phyloP scores from a whole-genome alignment of 345 rosid genomes.

The Jatropha curcas region DNA sequence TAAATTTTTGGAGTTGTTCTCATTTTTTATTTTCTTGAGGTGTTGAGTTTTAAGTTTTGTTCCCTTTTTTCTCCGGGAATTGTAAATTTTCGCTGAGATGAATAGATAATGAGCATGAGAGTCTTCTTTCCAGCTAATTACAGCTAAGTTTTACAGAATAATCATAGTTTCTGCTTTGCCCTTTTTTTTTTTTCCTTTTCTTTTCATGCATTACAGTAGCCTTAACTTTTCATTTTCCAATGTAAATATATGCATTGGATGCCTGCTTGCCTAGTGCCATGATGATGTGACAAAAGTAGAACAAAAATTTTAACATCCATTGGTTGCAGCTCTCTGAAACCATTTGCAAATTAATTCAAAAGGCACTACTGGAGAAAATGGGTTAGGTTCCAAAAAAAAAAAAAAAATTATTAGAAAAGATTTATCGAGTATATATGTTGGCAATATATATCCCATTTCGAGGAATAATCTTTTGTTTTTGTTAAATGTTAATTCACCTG shows the following conservation, averaged over 20 bases:
- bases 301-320: too few species aligned
- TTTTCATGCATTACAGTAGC: background rate
- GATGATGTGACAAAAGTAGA: too few species aligned
- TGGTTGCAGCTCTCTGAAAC: background rate
- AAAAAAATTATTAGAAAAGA: too few species aligned
- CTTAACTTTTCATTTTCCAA: background rate
- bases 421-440: background rate
- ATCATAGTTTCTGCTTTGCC: background rate
- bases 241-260: too few species aligned
- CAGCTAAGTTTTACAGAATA: background rate
- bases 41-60: constrained; percentile 16
- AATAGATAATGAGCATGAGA: constrained; percentile 10
- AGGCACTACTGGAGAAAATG: background rate
- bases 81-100: constrained; percentile 47
- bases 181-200: background rate
- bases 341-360: background rate
- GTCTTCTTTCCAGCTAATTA: constrained; percentile 10
- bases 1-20: background rate
- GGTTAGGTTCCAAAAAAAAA: background rate
- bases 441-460: background rate
- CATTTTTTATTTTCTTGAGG: background rate
- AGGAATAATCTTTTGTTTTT: background rate
- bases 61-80: constrained; percentile 28
- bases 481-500: background rate
- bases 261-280: too few species aligned